phyloP scores from a whole-genome alignment of 140 eudicot genomes.

The Bidens hawaiensis region DNA sequence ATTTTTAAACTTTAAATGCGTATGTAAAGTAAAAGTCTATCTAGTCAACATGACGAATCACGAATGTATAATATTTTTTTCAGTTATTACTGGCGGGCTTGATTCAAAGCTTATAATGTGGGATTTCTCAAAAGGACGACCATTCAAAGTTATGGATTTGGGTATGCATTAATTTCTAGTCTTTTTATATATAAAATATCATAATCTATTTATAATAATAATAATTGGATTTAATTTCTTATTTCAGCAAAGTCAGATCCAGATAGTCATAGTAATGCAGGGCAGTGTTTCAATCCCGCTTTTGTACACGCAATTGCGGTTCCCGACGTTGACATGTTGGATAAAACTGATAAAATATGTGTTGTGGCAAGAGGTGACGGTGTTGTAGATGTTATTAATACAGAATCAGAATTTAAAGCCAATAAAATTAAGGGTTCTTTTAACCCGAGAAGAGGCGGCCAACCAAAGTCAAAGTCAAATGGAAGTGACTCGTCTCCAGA shows the following conservation, averaged over 20 bases:
- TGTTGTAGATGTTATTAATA: constrained; percentile 64
- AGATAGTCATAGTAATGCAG: constrained; percentile 33
- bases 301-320: constrained; percentile 81
- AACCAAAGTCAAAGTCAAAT: constrained; percentile 38
- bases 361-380: constrained; percentile 96
- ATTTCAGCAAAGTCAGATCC: constrained; percentile 38
- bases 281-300: constrained; percentile 83
- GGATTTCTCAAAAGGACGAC: constrained; percentile 96
- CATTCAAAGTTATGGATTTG: constrained; percentile 63
- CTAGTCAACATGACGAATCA: background rate
- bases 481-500: constrained; percentile 16
- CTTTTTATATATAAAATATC: background rate
- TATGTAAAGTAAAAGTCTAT: background rate
- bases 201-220: background rate
- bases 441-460: constrained; percentile 34
- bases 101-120: constrained; percentile 92
- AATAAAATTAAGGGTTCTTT: constrained; percentile 34
- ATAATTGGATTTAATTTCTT: background rate
- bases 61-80: constrained; percentile 17
- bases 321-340: constrained; percentile 75
- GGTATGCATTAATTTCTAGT: constrained; percentile 35
- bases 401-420: constrained; percentile 61
- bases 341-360: constrained; percentile 66
- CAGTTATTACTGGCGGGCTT: constrained; percentile 95
- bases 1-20: background rate